Percentiles rank a stretch among this genome's conserved stretches.
Evolutionary conservation across 306 rosid species (phyloP).

Genomic region (Sphenostylis stenocarpa): DNA sequence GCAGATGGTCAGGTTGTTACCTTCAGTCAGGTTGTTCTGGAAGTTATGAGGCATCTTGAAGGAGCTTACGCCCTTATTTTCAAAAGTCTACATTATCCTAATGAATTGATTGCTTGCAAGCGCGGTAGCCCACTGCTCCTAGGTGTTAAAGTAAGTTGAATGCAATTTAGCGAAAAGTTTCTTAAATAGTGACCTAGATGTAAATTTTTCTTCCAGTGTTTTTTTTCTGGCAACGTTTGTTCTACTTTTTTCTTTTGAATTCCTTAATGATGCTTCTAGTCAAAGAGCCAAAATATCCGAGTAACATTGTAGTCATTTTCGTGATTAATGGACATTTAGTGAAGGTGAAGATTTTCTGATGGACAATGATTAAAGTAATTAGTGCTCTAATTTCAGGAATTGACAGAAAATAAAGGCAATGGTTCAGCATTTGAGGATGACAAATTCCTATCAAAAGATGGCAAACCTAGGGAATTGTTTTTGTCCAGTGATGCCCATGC

Average conservation of each 20-base stretch:
- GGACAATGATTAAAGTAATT: conserved; percentile 31
- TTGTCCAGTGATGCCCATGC: conserved; percentile 97
- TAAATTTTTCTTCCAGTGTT: neutral
- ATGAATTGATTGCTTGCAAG: conserved; percentile 98
- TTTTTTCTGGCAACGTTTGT: neutral
- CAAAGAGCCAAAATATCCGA: neutral
- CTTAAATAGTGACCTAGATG: neutral
- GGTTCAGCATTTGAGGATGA: conserved; percentile 86
- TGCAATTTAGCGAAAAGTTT: conserved; percentile 14
- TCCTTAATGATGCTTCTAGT: conserved; percentile 8
- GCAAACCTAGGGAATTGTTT: conserved; percentile 81
- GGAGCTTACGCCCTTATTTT: conserved; percentile 99
- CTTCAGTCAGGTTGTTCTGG: conserved; percentile 94
- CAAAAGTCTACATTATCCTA: conserved; percentile 90
- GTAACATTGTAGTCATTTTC: neutral
- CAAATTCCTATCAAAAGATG: conserved; percentile 75
- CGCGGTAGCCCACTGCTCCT: conserved; percentile 96
- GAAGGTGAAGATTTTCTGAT: conserved; percentile 3
- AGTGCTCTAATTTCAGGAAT: conserved; percentile 58
- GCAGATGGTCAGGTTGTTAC: conserved; percentile 81
- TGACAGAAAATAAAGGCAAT: conserved; percentile 52
- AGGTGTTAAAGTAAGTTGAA: conserved; percentile 83
- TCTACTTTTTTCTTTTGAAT: neutral
- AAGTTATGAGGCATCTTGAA: conserved; percentile 99
- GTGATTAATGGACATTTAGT: conserved; percentile 27